These are phyloP conservation scores for Lyophyllum decastes DNA, from an alignment of 768 basidiomycete species.

Conservation along the genomic window DNA sequence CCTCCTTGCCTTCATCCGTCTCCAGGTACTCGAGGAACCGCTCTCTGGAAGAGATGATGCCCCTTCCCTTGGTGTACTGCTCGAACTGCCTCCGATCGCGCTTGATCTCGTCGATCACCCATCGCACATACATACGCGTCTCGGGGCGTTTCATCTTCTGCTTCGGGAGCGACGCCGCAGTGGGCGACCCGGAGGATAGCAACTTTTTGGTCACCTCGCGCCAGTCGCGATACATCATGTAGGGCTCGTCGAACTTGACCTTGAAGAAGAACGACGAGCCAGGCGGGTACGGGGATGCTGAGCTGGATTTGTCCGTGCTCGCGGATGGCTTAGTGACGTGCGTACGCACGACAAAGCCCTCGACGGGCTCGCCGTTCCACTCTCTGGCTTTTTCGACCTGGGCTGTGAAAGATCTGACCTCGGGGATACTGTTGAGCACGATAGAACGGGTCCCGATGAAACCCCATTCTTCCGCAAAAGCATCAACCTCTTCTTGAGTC, in stretches of 20 bases:
- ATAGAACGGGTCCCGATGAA: slow-evolving; percentile 78
- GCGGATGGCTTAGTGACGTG: slow-evolving; percentile 50
- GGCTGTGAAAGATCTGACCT: slow-evolving; percentile 74
- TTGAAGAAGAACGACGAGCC: slow-evolving; percentile 98
- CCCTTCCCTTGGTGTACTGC: slow-evolving; percentile 67
- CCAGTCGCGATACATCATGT: slow-evolving; percentile 99
- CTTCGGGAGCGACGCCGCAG: slow-evolving; percentile 49
- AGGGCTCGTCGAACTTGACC: slow-evolving; percentile 98
- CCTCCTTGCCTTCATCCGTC: slow-evolving; percentile 45
- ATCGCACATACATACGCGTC: slow-evolving; percentile 76
- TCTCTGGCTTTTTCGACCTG: slow-evolving; percentile 64
- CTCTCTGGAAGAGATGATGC: slow-evolving; percentile 84
- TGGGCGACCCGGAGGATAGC: slow-evolving; percentile 38
- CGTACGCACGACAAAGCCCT: slow-evolving; percentile 93
- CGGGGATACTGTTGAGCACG: slow-evolving; percentile 57
- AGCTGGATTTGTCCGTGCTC: slow-evolving; percentile 21
- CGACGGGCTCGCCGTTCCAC: slow-evolving; percentile 85
- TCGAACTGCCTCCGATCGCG: slow-evolving; percentile 59
- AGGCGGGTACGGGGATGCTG: slow-evolving; percentile 66
- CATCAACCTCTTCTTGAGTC: slow-evolving; percentile 63
- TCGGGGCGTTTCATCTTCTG: slow-evolving; percentile 75
- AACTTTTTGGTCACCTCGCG: slow-evolving; percentile 86
- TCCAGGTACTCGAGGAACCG: slow-evolving; percentile 72
- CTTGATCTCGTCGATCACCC: slow-evolving; percentile 80
- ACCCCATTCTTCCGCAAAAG: slow-evolving; percentile 88